Base-by-base conservation (phyloP, 176 grass and related monocot species). In the Hsuehochloa calcarea region DNA sequence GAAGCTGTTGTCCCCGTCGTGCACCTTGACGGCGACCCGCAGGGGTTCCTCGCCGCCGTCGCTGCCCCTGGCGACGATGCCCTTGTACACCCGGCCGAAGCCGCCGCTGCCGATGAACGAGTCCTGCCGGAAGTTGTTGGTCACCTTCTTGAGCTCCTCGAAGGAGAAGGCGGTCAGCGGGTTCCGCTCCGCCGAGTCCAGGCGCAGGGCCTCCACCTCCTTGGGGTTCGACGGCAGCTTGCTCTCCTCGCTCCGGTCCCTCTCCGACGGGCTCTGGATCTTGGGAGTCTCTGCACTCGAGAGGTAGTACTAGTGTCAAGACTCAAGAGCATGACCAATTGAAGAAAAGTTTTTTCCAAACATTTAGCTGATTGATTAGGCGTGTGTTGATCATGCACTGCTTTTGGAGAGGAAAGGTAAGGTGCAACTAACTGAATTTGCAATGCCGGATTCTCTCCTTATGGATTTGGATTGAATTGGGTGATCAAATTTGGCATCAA, bases 1-100 rank as follows among this genome's bases (percentile, higher is more conserved):
- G 77, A 91, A 90, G 88, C 94, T 96, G 78, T 96, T 96, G 84
- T 96, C 89, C 45, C 89, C 91, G 86, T 96, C 94, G 92, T 96
- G 94, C 25, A 96, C 94, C 89, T 96, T 96, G 29, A 96, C 70
- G 47, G 94, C 94, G 16, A 96, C 94, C 17, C 64, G 68, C 46
- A 84, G 54, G 9, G 68, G 25, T 25, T 85, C 87, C 9, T 6
- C 49, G 45, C 7, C 31, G 19, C 1, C 47, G 0, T 16, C 35
- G 22, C 10, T 16, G 41, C 25, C 56, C 56, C 56, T 60, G 16
- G 44, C 4, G 14, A 96, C 81, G 74, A 70, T 63, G 27, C 91
- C 94, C 90, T 96, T 96, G 84, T 96, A 96, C 20, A 96, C 94
- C 15, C 89, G 78, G 41, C 94, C 94, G 83, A 96, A 96, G 13